Conservation (phyloP, 2,329 filamentous ascomycete genomes). For the Colletotrichum brevisporum region DNA sequence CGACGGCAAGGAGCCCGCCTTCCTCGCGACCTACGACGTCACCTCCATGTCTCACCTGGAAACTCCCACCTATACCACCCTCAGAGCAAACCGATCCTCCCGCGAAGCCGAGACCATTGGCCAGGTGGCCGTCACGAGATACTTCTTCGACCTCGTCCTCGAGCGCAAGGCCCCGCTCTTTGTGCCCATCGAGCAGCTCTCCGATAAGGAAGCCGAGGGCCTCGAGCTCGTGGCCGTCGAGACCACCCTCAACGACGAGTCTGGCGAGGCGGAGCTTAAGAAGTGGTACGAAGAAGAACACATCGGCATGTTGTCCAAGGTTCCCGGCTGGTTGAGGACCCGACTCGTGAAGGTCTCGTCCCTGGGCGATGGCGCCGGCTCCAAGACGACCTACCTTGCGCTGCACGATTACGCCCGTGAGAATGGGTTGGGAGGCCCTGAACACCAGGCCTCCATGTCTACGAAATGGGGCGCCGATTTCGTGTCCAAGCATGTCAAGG, state of each 20-base stretch:
- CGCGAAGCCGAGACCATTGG: constrained; percentile 69
- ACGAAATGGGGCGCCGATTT: constrained; percentile 75
- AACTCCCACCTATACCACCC: constrained; percentile 76
- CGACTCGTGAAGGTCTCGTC: constrained; percentile 78
- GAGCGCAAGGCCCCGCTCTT: constrained; percentile 70
- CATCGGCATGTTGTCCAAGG: constrained; percentile 76
- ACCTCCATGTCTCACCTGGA: constrained; percentile 80
- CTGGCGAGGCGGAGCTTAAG: constrained; percentile 66
- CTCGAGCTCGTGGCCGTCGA: constrained; percentile 75
- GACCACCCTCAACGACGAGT: constrained; percentile 66
- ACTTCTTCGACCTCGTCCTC: constrained; percentile 77
- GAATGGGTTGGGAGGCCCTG: constrained; percentile 76
- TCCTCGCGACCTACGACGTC: constrained; percentile 87
- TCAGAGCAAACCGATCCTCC: constrained; percentile 70
- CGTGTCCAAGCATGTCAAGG: constrained; percentile 69
- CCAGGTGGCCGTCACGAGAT: constrained; percentile 75
- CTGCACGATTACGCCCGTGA: constrained; percentile 80
- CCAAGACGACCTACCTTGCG: constrained; percentile 68
- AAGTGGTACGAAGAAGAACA: constrained; percentile 86
- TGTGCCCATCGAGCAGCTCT: constrained; percentile 70
- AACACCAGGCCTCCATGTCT: constrained; percentile 73
- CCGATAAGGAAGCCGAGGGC: constrained; percentile 71
- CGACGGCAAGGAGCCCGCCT: constrained; percentile 75
- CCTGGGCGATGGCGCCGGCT: constrained; percentile 66
- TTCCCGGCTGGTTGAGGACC: constrained; percentile 84